A percentile compares a stretch with the other conserved stretches of the same genome.
Evolutionary conservation across 2,329 filamentous ascomycete species (phyloP).

Genomic region (Fusarium sp.): DNA sequence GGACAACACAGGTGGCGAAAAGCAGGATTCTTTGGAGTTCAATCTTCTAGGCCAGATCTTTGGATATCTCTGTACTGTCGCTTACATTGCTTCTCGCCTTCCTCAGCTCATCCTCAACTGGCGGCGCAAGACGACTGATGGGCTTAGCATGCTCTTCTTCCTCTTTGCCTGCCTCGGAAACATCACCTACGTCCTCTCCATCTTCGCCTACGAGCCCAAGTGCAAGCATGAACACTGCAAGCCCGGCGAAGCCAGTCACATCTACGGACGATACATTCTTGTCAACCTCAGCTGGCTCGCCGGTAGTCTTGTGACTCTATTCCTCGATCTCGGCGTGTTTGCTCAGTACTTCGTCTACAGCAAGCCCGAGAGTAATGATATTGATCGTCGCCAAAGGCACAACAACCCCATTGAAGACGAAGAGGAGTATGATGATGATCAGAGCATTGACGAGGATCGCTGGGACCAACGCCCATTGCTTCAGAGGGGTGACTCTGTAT

Average conservation of each 20-base stretch:
- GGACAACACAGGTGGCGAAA: conserved; percentile 53
- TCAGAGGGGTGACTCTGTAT: conserved; percentile 48
- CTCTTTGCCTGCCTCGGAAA: conserved; percentile 97
- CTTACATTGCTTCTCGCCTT: conserved; percentile 90
- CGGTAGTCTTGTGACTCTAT: conserved; percentile 87
- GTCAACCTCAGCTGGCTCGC: conserved; percentile 93
- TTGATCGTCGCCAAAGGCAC: conserved; percentile 17
- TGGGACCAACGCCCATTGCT: conserved; percentile 59
- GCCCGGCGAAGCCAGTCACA: conserved; percentile 70
- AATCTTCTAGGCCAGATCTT: conserved; percentile 88
- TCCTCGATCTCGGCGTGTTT: conserved; percentile 89
- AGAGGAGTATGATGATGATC: conserved; percentile 46
- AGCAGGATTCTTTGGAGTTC: conserved; percentile 70
- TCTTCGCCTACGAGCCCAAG: conserved; percentile 87
- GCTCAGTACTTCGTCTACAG: conserved; percentile 91
- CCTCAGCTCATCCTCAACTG: conserved; percentile 95
- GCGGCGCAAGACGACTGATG: conserved; percentile 91
- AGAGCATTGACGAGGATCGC: conserved; percentile 42
- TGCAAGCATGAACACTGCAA: conserved; percentile 70
- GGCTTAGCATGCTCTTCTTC: conserved; percentile 94
- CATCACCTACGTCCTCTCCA: conserved; percentile 90
- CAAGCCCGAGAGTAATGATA: conserved; percentile 54
- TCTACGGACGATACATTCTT: conserved; percentile 86
- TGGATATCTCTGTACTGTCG: conserved; percentile 88
- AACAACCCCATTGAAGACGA: conserved; percentile 36